Percentiles rank a stretch among this genome's conserved stretches.
phyloP scores from a whole-genome alignment of 768 basidiomycete genomes.

The Dentipellis sp. region DNA sequence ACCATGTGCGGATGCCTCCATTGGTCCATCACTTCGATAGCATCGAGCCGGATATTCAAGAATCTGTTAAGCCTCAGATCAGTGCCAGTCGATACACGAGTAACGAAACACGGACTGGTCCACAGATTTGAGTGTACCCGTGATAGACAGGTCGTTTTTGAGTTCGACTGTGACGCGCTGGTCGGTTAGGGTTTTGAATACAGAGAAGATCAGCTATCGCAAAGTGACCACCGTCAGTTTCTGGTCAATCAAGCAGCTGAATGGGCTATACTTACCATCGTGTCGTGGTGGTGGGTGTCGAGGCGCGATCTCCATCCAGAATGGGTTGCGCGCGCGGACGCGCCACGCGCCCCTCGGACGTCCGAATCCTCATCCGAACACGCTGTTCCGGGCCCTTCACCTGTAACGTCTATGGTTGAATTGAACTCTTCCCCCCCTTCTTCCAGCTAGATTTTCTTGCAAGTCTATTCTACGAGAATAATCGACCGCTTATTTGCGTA shows the following conservation, averaged over 20 bases:
- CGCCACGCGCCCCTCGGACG: not conserved
- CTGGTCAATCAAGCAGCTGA: not conserved
- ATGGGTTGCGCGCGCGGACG: not conserved
- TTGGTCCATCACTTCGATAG: slow-evolving; percentile 87
- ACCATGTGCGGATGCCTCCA: slow-evolving; percentile 97
- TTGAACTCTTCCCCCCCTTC: not conserved
- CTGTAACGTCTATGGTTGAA: not conserved
- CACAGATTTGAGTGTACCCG: slow-evolving; percentile 91
- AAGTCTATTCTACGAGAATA: not conserved
- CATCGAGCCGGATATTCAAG: slow-evolving; percentile 92
- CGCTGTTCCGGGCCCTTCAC: not conserved
- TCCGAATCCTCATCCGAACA: not conserved
- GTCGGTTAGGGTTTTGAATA: slow-evolving; percentile 98
- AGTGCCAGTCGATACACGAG: not conserved
- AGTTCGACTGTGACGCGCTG: slow-evolving; percentile 95
- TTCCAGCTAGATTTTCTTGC: not conserved
- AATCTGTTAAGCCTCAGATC: slow-evolving; percentile 40
- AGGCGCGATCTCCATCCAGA: not conserved
- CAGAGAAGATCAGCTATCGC: slow-evolving; percentile 82
- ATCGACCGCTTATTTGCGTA: not conserved
- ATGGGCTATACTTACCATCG: not conserved
- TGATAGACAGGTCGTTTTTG: slow-evolving; percentile 97
- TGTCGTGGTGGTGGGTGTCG: not conserved
- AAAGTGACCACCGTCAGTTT: not conserved
- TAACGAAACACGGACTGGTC: slow-evolving; percentile 70